Evolutionary conservation across 164 flowering plant genomes (phyloP), one percentile per base, ranked within the genome.

Genomic region (Umbellularia californica): DNA sequence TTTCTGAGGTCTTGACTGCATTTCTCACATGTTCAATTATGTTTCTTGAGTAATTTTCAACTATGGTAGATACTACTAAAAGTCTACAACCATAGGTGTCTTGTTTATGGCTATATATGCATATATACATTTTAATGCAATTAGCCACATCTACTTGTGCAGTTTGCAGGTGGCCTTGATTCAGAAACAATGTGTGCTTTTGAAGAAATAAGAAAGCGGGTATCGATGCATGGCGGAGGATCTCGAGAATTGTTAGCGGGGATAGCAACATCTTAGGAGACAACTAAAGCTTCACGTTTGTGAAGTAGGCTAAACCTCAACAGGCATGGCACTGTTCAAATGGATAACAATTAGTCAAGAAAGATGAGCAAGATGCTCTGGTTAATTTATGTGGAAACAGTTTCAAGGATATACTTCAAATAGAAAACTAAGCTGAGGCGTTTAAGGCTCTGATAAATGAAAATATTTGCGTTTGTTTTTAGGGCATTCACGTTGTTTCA

Each of bases 141-240:
- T 19, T 67, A 25, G 15, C 28, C 17, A 28, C 7, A 33, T 72
- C 2, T 50, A 3, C 75, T 62, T 51, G 13, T 71, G 81, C 87
- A 90, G 92, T 89, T 90, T 85, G 85, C 88, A 5, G 92, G 95
- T 72, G 95, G 88, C 11, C 87, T 90, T 68, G 95, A 90, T 75
- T 79, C 91, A 64, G 91, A 90, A 77, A 88, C 90, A 75, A 73
- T 90, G 82, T 79, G 87, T 19, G 88, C 89, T 33, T 86, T 89
- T 33, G 92, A 89, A 76, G 91, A 90, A 70, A 87, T 90, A 68
- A 84, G 87, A 74, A 81, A 79, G 71, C 86, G 87, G 11, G 84
- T 87, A 50, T 86, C 92, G 5, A 78, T 78, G 30, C 84, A 80
- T 25, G 52, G 78, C 15, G 77, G 80, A 73, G 83, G 83, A 14